phyloP scores from a whole-genome alignment of 257 asterid species.

The Solanum gandarillasii region DNA sequence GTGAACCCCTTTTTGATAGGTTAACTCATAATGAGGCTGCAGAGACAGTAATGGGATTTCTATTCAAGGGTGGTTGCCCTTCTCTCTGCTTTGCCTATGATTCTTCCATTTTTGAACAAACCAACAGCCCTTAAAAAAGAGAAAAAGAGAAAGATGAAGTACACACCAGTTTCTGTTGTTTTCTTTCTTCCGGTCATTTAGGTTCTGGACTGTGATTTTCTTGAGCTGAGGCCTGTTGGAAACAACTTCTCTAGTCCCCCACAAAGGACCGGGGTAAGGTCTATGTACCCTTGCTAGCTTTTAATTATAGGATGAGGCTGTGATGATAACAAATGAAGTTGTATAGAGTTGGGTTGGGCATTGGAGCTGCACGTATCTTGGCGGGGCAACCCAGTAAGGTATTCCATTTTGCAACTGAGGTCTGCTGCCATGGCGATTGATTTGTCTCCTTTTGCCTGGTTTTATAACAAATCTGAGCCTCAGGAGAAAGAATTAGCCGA shows the following conservation, averaged over 20 bases:
- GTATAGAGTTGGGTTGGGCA: neutral
- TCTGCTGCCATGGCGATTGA: neutral
- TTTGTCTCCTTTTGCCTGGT: neutral
- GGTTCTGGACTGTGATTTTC: neutral
- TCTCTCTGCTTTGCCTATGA: slow-evolving; percentile 24
- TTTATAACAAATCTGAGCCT: neutral
- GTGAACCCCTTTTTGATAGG: neutral
- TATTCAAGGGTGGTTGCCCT: slow-evolving; percentile 41
- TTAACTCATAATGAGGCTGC: neutral
- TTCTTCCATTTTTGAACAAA: neutral
- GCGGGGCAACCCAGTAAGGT: neutral
- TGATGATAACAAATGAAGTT: neutral
- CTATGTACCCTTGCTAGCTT: neutral
- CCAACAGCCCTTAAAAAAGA: slow-evolving; percentile 2
- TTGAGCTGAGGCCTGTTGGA: neutral
- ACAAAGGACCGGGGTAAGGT: neutral
- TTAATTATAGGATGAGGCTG: neutral
- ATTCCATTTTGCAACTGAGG: neutral
- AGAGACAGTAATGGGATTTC: slow-evolving; percentile 10
- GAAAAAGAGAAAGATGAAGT: neutral
- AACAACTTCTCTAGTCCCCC: neutral
- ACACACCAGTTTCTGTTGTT: neutral
- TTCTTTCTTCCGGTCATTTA: neutral
- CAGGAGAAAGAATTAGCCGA: neutral
- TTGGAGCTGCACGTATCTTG: neutral